Percentiles rank a stretch among this genome's conserved stretches.
Conservation (phyloP, 2,329 filamentous ascomycete genomes). For the Nothophoma quercina region DNA sequence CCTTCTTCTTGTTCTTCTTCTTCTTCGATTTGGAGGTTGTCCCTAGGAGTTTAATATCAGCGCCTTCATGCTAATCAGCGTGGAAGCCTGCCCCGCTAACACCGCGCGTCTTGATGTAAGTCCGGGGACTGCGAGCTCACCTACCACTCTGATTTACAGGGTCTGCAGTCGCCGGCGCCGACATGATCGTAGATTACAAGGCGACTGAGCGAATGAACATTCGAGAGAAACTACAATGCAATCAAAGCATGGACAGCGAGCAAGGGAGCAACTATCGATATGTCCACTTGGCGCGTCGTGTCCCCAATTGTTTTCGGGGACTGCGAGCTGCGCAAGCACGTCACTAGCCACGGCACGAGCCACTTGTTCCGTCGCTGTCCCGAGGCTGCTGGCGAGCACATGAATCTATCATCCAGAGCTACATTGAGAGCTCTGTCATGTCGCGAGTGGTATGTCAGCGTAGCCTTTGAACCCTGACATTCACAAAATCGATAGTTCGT, state of each 20-base stretch:
- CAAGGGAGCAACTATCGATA: slow-evolving; percentile 35
- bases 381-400: slow-evolving; percentile 1
- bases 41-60: slow-evolving; percentile 35
- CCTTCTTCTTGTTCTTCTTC: slow-evolving; percentile 53
- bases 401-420: too few relatives aligned
- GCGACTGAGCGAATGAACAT: not conserved
- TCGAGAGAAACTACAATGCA: slow-evolving; percentile 11
- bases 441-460: too few relatives aligned
- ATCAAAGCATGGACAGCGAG: slow-evolving; percentile 20
- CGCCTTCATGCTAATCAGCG: not conserved
- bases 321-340: slow-evolving; percentile 31
- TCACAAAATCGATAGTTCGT: not conserved
- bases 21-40: slow-evolving; percentile 48
- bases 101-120: slow-evolving; percentile 13
- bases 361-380: slow-evolving; percentile 13
- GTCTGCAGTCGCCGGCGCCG: slow-evolving; percentile 35
- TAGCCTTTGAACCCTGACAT: too few relatives aligned
- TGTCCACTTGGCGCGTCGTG: slow-evolving; percentile 49
- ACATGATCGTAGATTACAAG: slow-evolving; percentile 33
- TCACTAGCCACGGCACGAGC: slow-evolving; percentile 35
- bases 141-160: slow-evolving; percentile 46
- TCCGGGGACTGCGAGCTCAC: slow-evolving; percentile 38
- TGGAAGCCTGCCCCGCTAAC: not conserved
- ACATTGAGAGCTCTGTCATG: too few relatives aligned
- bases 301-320: slow-evolving; percentile 36